Percentiles rank a stretch among this genome's conserved stretches.
These are phyloP conservation scores for Trametes sp. DNA, from an alignment of 1,284 basidiomycete species.

Conservation along the genomic window DNA sequence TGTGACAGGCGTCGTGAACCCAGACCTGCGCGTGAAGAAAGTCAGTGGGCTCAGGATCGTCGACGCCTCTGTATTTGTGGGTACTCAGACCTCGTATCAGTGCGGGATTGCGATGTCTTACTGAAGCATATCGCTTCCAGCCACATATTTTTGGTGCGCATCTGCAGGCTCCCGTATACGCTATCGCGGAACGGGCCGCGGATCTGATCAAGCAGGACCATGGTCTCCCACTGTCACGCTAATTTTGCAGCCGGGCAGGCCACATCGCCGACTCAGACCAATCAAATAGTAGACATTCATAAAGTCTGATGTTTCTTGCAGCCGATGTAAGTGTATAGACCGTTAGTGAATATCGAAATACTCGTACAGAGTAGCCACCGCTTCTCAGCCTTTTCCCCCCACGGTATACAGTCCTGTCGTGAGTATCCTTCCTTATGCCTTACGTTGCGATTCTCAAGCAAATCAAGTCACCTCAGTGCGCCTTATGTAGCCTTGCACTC, in stretches of 20 bases:
- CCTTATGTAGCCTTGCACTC: not conserved
- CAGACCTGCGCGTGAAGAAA: conserved; percentile 43
- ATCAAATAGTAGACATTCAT: too few relatives aligned
- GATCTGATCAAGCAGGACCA: conserved; percentile 32
- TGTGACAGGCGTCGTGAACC: conserved; percentile 38
- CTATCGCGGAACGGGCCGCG: conserved; percentile 37
- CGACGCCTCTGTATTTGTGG: conserved; percentile 44
- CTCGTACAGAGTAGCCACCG: not conserved
- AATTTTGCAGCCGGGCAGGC: not conserved
- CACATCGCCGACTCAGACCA: not conserved
- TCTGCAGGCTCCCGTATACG: conserved; percentile 33
- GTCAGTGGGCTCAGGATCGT: conserved; percentile 41
- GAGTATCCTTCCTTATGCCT: too few relatives aligned
- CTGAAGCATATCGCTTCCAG: conserved; percentile 16
- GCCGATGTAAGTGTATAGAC: too few relatives aligned
- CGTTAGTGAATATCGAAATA: too few relatives aligned
- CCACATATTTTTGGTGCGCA: conserved; percentile 35
- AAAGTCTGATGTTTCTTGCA: not conserved
- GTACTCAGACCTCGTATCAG: conserved; percentile 3
- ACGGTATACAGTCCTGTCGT: too few relatives aligned
- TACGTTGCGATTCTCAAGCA: not conserved
- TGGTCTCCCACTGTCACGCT: not conserved
- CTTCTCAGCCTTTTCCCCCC: too few relatives aligned
- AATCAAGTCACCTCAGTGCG: not conserved
- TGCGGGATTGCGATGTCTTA: not conserved